phyloP scores from a whole-genome alignment of 139 green algal genomes.

The Bryopsis sp. region DNA sequence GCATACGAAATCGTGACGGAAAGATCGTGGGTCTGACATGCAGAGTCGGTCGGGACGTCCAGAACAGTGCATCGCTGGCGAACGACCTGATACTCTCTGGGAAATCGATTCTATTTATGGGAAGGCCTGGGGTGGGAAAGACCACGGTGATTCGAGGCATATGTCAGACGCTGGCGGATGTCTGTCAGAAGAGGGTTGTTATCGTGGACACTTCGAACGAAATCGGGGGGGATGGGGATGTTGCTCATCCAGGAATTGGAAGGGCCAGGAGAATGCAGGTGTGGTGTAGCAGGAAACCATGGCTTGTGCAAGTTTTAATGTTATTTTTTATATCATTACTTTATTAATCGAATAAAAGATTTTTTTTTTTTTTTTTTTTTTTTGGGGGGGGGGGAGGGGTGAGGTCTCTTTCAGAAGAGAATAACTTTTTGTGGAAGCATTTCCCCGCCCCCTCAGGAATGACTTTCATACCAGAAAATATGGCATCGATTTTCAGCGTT shows the following conservation, averaged over 20 bases:
- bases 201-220: conserved; percentile 92
- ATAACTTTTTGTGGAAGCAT: neutral
- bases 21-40: conserved; percentile 91
- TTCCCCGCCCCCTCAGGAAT: neutral
- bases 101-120: conserved; percentile 23
- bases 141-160: conserved; percentile 23
- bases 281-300: conserved; percentile 28
- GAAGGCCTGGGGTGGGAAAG: conserved; percentile 19
- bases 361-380: no score
- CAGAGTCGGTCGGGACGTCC: conserved; percentile 85
- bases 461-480: neutral
- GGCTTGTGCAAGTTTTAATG: neutral
- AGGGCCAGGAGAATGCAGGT: conserved; percentile 89
- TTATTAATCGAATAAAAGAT: no score
- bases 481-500: neutral
- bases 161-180: conserved; percentile 72
- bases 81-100: conserved; percentile 64
- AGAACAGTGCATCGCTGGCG: conserved; percentile 87
- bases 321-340: neutral
- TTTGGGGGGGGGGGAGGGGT: no score
- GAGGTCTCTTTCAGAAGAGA: neutral
- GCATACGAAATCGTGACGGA: conserved; percentile 77
- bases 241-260: conserved; percentile 91
- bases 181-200: conserved; percentile 63
- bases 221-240: conserved; percentile 84